These are phyloP conservation scores for Pichia sp. DNA, from an alignment of 1,139 yeast genomes.

Conservation along the genomic window DNA sequence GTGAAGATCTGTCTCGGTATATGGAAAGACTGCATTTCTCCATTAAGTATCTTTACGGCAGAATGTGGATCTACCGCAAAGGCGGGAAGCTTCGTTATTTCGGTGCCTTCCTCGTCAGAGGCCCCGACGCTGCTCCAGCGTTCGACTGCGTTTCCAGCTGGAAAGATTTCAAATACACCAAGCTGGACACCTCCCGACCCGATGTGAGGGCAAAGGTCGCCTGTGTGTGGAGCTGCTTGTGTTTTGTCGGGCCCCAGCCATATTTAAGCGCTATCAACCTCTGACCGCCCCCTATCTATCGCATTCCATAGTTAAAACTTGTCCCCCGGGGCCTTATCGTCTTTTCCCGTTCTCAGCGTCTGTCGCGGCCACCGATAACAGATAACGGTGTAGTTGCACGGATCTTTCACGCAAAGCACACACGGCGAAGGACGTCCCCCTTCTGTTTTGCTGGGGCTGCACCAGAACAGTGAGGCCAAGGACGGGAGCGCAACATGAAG, in stretches of 20 bases:
- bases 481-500: no score
- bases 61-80: neutral
- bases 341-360: neutral
- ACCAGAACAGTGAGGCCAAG: no score
- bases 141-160: slow-evolving; percentile 99
- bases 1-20: neutral
- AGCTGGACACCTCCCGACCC: slow-evolving; percentile 50
- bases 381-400: neutral
- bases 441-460: no score
- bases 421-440: neutral
- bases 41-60: slow-evolving; percentile 29
- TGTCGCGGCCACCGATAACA: neutral
- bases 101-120: slow-evolving; percentile 93
- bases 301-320: neutral
- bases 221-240: neutral
- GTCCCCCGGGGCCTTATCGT: neutral
- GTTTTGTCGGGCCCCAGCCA: no score
- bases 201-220: neutral
- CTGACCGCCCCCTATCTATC: neutral
- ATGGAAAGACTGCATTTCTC: neutral
- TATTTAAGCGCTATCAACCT: neutral
- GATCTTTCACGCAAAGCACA: neutral
- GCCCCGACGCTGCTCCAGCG: slow-evolving; percentile 86
- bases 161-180: slow-evolving; percentile 74
- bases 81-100: neutral